Base-by-base conservation (phyloP, 2,329 filamentous ascomycete genomes). In the Huntiella omanensis region DNA sequence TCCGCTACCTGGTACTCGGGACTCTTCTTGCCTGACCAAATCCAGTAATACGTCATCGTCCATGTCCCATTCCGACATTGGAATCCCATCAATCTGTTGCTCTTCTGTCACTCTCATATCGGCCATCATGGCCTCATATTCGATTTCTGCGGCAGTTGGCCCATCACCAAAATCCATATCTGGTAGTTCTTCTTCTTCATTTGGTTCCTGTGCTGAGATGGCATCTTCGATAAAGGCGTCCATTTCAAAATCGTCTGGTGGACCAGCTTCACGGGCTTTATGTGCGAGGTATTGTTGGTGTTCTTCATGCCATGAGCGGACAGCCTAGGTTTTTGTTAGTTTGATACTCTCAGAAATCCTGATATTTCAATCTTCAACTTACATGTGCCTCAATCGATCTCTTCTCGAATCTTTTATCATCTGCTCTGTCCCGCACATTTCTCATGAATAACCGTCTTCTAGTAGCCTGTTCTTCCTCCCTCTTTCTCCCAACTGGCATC, bases 381-480 rank as follows among this genome's bases (percentile, higher is more conserved):
- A 64, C 63, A 53, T 64, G 60, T 53, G 78, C 74, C 54, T 80
- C 76, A 2, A 77, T 74, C 19, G 76, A 75, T 52, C 77, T 64
- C 44, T 69, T 64, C 54, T 71, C 66, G 68, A 75, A 80, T 16
- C 64, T 62, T 54, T 64, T 69, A 22, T 81, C 73, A 37, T 80
- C 73, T 2, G 68, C 63, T 36, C 71, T 68, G 54, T 75, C 69
- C 49, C 73, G 66, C 13, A 81, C 75, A 44, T 69, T 80, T 56
- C 76, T 73, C 49, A 88, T 62, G 54, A 88, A 88, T 47, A 80
- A 64, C 32, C 72, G 71, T 40, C 82, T 66, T 48, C 83, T 65
- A 46, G 70, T 66, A 56, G 83, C 77, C 47, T 76, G 73, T 1
- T 67, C 66, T 13, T 73, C 73, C 56, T 85, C 73, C 43, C 73